Evolutionary conservation across 352 stramenopile genomes (phyloP).

Genomic region (Globisporangium solare): DNA sequence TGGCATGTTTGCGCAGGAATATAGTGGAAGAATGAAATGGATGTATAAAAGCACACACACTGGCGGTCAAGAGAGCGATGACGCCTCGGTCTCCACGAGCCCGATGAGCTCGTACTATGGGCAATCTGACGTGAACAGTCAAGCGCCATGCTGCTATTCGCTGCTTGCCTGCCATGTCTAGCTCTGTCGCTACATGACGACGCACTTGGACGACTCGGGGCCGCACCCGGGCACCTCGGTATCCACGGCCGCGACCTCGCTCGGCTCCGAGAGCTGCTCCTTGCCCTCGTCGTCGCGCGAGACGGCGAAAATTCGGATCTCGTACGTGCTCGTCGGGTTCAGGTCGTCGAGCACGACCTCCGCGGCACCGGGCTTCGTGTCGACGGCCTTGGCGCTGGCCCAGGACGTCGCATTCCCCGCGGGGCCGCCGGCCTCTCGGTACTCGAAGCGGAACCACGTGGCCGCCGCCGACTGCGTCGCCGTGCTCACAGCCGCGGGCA

Average conservation of each 20-base stretch:
- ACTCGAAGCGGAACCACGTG: conserved; percentile 65
- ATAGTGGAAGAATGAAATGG: too few species aligned
- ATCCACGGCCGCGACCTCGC: conserved; percentile 78
- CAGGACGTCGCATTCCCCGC: conserved; percentile 14
- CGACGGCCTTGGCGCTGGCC: conserved; percentile 21
- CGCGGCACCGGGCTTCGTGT: conserved; percentile 31
- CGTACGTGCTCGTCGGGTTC: conserved; percentile 85
- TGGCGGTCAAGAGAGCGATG: too few species aligned
- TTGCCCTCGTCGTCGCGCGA: conserved; percentile 26
- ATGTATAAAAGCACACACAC: too few species aligned
- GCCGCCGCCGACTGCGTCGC: conserved; percentile 10
- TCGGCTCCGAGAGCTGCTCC: conserved; percentile 48
- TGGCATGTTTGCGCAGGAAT: too few species aligned
- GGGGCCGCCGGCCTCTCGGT: conserved; percentile 53
- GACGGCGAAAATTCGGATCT: conserved; percentile 76
- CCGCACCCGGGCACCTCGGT: conserved; percentile 83
- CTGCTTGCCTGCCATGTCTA: background rate
- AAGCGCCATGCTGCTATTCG: background rate
- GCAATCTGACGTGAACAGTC: too few species aligned
- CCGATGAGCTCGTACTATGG: too few species aligned
- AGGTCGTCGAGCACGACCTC: conserved; percentile 78
- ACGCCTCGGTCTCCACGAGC: too few species aligned
- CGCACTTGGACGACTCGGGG: conserved; percentile 29
- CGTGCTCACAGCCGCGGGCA: conserved; percentile 22
- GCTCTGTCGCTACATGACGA: conserved; percentile 11